Base-by-base conservation (phyloP, 768 basidiomycete genomes). In the Porphyrellus cyaneotinctus region DNA sequence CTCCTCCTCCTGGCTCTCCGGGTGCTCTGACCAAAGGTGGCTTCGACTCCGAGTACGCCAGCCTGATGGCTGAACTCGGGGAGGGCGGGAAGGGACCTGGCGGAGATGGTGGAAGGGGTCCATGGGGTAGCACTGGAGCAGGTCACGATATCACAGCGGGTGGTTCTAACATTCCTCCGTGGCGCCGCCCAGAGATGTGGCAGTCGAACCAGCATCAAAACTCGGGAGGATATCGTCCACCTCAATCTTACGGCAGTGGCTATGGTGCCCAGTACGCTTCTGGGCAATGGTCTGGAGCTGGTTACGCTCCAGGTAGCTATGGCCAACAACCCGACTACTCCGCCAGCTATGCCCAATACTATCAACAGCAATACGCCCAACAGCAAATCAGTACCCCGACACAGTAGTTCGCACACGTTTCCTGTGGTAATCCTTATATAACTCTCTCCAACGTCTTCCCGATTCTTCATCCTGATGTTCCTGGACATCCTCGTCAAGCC, bases 41-140 rank as follows among this genome's bases (percentile, higher is more conserved):
- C 23, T 98, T 98, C 73, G 97, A 99, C 70, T 95, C 94, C 13
- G 97, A 99, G 75, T 98, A 97, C 64, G 93, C 93, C 36, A 93
- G 83, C 62, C 74, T 99, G 58, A 95, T 99, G 95, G 94, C 91
- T 45, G 97, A 99, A 75, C 81, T 99, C 33, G 97, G 97, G 48
- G 97, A 99, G 74, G 80, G 81, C 31, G 81, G 75, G 43, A 78
- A 75, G 54, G 79, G 83, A 43, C 73, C 75, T 46, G 74, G 75
- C 33, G 77, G 74, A 47, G 87, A 85, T 64, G 69, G 75, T 38
- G 72, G 71, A 55, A 81, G 78, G 62, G 74, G 77, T 30, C 67
- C 77, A 15, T 86, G 87, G 72, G 81, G 85, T 58, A 85, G 84
- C 56, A 81, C 84, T 26, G 80, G 81, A 63, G 85, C 84, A 59